Conservation (phyloP, 2,329 filamentous ascomycete genomes). For the Aspergillus intermedius region DNA sequence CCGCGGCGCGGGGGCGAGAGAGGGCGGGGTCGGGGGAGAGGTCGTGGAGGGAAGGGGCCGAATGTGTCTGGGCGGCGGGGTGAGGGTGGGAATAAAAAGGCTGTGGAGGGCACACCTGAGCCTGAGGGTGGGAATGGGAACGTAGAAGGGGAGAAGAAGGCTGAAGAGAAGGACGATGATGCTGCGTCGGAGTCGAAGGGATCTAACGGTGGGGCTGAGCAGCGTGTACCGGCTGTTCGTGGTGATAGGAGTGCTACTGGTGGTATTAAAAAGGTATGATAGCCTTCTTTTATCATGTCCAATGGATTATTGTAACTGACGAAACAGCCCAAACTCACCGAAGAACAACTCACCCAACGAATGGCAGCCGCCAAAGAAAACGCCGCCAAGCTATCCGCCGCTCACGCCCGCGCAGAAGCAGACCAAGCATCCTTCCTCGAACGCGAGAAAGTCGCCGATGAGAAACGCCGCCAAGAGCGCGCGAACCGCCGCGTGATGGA, state of each 20-base stretch:
- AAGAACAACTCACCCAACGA: constrained; percentile 56
- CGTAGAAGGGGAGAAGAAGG: constrained; percentile 10
- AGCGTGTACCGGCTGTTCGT: constrained; percentile 42
- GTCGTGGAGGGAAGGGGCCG: constrained; percentile 17
- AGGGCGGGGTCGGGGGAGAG: constrained; percentile 22
- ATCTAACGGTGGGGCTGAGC: constrained; percentile 16
- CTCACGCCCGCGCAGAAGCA: constrained; percentile 61
- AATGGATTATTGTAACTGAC: constrained; percentile 12
- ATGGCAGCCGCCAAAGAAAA: constrained; percentile 57
- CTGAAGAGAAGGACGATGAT: constrained; percentile 13
- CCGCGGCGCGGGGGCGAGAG: constrained; percentile 26
- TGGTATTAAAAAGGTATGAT: constrained; percentile 41
- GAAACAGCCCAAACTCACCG: constrained; percentile 54
- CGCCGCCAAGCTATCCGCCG: constrained; percentile 53
- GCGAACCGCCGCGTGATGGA: constrained; percentile 54
- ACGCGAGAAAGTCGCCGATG: constrained; percentile 54
- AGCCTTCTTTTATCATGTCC: constrained; percentile 3
- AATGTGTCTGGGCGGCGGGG: constrained; percentile 12
- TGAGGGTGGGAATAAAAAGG: constrained; percentile 16
- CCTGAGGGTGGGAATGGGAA: constrained; percentile 5
- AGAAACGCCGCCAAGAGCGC: constrained; percentile 47
- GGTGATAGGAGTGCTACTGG: constrained; percentile 51
- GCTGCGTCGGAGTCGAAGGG: constrained; percentile 8
- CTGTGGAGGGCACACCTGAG: constrained; percentile 9
- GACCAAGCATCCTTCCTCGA: constrained; percentile 59